Evolutionary conservation across 371 early-diverging fungal genomes (phyloP), one percentile per base, ranked within the genome.

Genomic region (Haplosporangium sp.): DNA sequence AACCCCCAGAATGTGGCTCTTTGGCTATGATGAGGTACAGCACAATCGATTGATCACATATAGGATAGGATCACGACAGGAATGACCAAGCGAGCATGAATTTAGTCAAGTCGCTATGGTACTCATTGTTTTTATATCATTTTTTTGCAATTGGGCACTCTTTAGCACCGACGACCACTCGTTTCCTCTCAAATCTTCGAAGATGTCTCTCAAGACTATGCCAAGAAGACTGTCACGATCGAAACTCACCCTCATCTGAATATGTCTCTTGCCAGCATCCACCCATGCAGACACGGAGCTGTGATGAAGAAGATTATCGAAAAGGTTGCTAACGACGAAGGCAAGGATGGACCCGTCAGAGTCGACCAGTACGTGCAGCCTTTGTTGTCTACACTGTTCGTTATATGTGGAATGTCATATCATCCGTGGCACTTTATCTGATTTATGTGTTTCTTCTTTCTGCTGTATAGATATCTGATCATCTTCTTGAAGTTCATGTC

Each of bases 281-380:
- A 99, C 83, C 98, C 99, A 10, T 99, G 99, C 90, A 91, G 93
- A 69, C 99, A 99, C 80, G 98, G 97, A n/a, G 92, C 94, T 56
- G 98, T 99, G 10, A 99, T 98, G 98, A 96, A 94, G 84, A 90
- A 91, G 80, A 91, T 99, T 55, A 91, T 98, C 51, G 96, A 98
- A 67, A 90, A 93, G 60, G 87, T 92, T 85, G 75, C 75, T 9
- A 81, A 81, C 13, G 89, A 88, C 56, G 81, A 83, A 72, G 71
- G 86, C 82, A 69, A 86, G 69, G 89, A 85, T 67, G 81, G 91
- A 81, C 84, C 80, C 16, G 88, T 97, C 45, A 88, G 98, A 10
- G 98, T 96, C 13, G 98, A 98, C 82, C 96, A 96, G 91, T 96
- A 87, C 84, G 87, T 88, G 20, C 37, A 6, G 20, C 7, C 36